A percentile compares a stretch with the other conserved stretches of the same genome.
Evolutionary conservation across 768 basidiomycete genomes (phyloP).

Genomic region (Mycena filopes): DNA sequence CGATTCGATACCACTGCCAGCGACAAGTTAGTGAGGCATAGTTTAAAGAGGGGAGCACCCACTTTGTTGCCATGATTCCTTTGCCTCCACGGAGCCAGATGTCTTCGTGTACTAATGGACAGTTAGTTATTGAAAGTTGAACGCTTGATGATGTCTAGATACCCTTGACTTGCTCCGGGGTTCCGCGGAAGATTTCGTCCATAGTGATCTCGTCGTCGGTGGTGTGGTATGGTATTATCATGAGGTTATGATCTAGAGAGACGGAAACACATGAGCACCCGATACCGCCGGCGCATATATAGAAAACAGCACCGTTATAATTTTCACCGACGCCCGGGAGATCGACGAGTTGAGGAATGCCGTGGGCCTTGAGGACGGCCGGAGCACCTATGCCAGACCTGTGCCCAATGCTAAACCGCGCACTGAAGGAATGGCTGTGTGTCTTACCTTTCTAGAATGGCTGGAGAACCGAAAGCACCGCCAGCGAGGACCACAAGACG

Average conservation of each 20-base stretch:
- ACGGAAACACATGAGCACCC: neutral
- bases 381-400: conserved; percentile 74
- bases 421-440: neutral
- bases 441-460: conserved; percentile 60
- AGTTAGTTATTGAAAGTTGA: neutral
- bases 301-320: conserved; percentile 54
- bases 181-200: conserved; percentile 56
- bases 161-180: conserved; percentile 53
- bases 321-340: conserved; percentile 84
- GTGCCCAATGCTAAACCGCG: conserved; percentile 8
- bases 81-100: conserved; percentile 49
- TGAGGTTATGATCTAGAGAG: conserved; percentile 54
- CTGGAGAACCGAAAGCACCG: conserved; percentile 65
- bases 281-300: neutral
- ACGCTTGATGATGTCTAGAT: conserved; percentile 23
- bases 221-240: conserved; percentile 53
- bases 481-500: conserved; percentile 62
- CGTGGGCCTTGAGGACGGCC: conserved; percentile 56
- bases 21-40: neutral
- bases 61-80: conserved; percentile 69
- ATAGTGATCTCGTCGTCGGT: conserved; percentile 60
- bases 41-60: conserved; percentile 35
- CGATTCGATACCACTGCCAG: conserved; percentile 59
- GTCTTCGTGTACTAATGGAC: conserved; percentile 34
- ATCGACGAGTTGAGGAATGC: conserved; percentile 63